These are phyloP conservation scores for Colletotrichum eremochloae DNA, from an alignment of 2,329 filamentous ascomycete species.

Conservation along the genomic window DNA sequence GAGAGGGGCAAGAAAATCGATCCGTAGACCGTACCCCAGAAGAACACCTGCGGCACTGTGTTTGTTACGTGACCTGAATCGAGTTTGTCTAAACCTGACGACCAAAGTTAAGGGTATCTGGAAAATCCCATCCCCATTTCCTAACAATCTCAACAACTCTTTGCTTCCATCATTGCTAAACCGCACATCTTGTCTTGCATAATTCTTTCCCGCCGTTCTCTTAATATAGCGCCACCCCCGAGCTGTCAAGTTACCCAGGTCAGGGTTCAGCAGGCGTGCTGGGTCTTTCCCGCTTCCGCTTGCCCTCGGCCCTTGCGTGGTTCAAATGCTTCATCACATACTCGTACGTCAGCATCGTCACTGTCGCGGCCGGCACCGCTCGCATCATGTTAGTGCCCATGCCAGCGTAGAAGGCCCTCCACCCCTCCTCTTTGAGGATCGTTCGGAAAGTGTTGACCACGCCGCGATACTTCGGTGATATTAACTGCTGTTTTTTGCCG, in stretches of 20 bases:
- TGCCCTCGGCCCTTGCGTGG: slow-evolving; percentile 56
- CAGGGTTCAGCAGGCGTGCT: slow-evolving; percentile 29
- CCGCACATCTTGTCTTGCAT: slow-evolving; percentile 25
- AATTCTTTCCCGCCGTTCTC: slow-evolving; percentile 10
- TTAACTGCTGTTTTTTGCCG: slow-evolving; percentile 47
- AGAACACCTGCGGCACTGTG: slow-evolving; percentile 22
- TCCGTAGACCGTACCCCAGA: not conserved
- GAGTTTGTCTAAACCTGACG: slow-evolving; percentile 53
- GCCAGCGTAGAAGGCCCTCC: slow-evolving; percentile 96
- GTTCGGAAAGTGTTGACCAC: slow-evolving; percentile 85
- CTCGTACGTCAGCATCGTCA: slow-evolving; percentile 98
- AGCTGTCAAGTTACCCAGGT: slow-evolving; percentile 21
- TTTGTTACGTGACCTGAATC: slow-evolving; percentile 46
- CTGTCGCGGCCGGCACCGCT: slow-evolving; percentile 93
- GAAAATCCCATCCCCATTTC: slow-evolving; percentile 41
- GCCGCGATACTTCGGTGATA: slow-evolving; percentile 76
- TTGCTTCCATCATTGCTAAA: slow-evolving; percentile 14
- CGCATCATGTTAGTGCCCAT: slow-evolving; percentile 98
- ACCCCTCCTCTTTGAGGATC: slow-evolving; percentile 92
- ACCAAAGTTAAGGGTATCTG: slow-evolving; percentile 53
- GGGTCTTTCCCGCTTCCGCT: slow-evolving; percentile 48
- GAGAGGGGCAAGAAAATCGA: not conserved
- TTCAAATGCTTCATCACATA: slow-evolving; percentile 72
- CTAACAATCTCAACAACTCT: slow-evolving; percentile 36
- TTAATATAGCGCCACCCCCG: slow-evolving; percentile 44